Conservation (phyloP, 2,329 filamentous ascomycete genomes). For the Fusarium praegraminearum region DNA sequence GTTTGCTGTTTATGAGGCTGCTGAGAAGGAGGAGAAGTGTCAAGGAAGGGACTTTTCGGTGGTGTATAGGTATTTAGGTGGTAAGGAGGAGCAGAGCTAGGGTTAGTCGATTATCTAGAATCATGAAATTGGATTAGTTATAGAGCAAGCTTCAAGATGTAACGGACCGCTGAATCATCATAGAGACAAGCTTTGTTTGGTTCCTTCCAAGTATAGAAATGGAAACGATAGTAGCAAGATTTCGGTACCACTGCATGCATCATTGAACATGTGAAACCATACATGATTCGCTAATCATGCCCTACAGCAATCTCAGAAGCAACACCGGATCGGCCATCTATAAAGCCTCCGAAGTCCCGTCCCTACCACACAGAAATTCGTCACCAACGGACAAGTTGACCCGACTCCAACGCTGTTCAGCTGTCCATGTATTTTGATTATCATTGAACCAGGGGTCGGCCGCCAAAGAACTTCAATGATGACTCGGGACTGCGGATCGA, state of each 20-base stretch:
- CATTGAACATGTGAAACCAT: background rate
- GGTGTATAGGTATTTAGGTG: constrained; percentile 78
- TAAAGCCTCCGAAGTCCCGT: constrained; percentile 31
- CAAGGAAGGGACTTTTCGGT: constrained; percentile 84
- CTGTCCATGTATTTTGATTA: background rate
- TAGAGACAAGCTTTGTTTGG: background rate
- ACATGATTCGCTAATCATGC: background rate
- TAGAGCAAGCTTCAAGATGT: background rate
- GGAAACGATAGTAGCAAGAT: background rate
- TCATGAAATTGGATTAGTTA: background rate
- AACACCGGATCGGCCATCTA: constrained; percentile 26
- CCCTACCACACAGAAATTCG: background rate
- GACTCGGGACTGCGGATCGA: background rate
- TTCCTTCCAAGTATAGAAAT: background rate
- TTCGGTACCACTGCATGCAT: background rate
- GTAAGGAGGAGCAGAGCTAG: constrained; percentile 56
- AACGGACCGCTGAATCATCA: too few relatives aligned
- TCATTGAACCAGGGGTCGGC: constrained; percentile 36
- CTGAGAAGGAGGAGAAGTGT: constrained; percentile 70
- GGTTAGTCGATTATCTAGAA: background rate
- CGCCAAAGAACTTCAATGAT: constrained; percentile 13
- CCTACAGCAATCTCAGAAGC: background rate
- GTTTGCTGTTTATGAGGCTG: constrained; percentile 74
- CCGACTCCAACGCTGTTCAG: constrained; percentile 5
- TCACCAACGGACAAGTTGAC: constrained; percentile 24